phyloP scores from a whole-genome alignment of 257 asterid genomes.

The Capsicum chinense region DNA sequence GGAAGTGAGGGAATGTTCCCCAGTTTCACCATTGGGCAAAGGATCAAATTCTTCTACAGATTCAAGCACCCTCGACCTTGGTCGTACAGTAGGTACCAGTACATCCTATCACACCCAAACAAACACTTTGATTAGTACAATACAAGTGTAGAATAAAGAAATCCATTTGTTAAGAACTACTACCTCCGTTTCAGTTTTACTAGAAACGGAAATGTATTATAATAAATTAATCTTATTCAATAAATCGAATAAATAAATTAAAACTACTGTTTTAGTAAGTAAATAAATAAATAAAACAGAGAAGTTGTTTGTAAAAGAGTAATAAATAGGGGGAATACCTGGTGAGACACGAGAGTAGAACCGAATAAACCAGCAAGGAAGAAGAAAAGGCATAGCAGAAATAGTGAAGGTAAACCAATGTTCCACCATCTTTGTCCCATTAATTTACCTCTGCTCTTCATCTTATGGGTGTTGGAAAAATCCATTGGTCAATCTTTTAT shows the following conservation, averaged over 20 bases:
- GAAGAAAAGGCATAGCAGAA: slow-evolving; percentile 74
- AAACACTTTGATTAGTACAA: not conserved
- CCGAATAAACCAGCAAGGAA: slow-evolving; percentile 86
- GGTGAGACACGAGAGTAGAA: slow-evolving; percentile 70
- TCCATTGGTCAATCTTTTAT: not conserved
- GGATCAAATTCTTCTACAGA: slow-evolving; percentile 53
- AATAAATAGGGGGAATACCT: slow-evolving; percentile 38
- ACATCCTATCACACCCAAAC: slow-evolving; percentile 49
- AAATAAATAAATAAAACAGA: too few species aligned
- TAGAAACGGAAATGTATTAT: too few species aligned
- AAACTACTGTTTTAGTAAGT: too few species aligned
- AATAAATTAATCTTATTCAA: too few species aligned
- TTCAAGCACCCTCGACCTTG: slow-evolving; percentile 50
- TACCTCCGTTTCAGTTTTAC: too few species aligned
- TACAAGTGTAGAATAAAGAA: not conserved
- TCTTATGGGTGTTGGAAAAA: slow-evolving; percentile 30
- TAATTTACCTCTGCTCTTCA: slow-evolving; percentile 61
- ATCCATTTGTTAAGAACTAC: not conserved
- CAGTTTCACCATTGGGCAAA: slow-evolving; percentile 68
- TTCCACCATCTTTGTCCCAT: slow-evolving; percentile 50
- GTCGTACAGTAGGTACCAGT: slow-evolving; percentile 38
- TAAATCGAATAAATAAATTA: too few species aligned
- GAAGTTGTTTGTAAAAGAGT: too few species aligned
- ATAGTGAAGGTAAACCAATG: slow-evolving; percentile 61
- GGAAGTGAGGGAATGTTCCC: slow-evolving; percentile 54